Evolutionary conservation across 306 rosid genomes (phyloP), one percentile per base, ranked within the genome.

Genomic region (Erythrophleum fordii): DNA sequence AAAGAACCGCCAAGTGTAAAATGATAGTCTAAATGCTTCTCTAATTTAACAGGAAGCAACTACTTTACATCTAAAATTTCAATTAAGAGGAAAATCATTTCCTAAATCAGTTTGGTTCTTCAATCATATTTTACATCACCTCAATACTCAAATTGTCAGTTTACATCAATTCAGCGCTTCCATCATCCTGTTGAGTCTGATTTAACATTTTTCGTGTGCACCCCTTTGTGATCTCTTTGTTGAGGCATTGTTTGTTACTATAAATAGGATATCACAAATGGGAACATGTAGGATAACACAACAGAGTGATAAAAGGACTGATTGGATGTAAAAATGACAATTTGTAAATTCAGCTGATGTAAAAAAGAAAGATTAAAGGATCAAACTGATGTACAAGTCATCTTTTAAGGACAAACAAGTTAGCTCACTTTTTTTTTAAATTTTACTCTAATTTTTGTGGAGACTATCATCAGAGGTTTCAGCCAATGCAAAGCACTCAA

Each of bases 31-130:
- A 67, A 72, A 18, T 37, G 41, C 58, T 65, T 39, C 39, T 28
- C 44, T 77, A 35, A 35, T 60, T 77, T 73, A 5, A 48, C 20
- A 13, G 29, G 53, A 77, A 72, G 62, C 6, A 74, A 62, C 55
- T 18, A 31, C 49, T 76, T 60, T 0, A 41, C 11, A 51, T 16
- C 28, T 64, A 35, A 76, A 39, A 41, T 29, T 72, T 72, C 17
- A 58, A 37, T 44, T 56, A 35, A 34, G 75, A 46, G 45, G 34
- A 26, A 48, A 83, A 28, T 39, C 14, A 35, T 65, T 11, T 34
- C 41, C 41, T 18, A 65, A 61, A 61, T 61, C 46, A 34, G 46
- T 31, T 64, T 18, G 45, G 25, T 34, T 31, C 44, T 64, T 64
- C 45, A 64, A 64, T 34, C 45, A 64, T 17, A 31, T 34, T 65